Percentiles rank a stretch among this genome's conserved stretches.
Conservation (phyloP, 1,284 basidiomycete genomes). For the Stereum hirsutum region DNA sequence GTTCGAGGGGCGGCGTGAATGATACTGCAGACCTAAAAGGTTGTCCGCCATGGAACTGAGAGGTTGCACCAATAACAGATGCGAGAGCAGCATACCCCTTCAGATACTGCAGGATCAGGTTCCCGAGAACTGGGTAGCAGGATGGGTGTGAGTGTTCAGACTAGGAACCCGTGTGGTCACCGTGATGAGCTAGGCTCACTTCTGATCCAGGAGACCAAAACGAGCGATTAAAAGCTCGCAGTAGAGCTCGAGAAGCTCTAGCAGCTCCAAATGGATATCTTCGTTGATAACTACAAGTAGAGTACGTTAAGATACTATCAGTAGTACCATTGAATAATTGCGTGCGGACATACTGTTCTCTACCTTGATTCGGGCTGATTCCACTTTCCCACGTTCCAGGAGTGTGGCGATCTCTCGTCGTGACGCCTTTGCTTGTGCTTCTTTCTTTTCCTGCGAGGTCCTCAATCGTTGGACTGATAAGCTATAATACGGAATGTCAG, state of each 20-base stretch:
- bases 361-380: constrained; percentile 78
- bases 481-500: constrained; percentile 28
- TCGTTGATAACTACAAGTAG: constrained; percentile 67
- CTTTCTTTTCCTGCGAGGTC: constrained; percentile 89
- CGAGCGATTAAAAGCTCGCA: constrained; percentile 88
- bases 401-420: constrained; percentile 74
- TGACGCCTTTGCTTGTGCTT: constrained; percentile 81
- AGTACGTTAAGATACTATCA: constrained; percentile 4
- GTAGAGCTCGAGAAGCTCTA: constrained; percentile 92
- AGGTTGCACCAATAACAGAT: too few relatives aligned
- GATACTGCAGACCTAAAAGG: too few relatives aligned
- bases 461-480: constrained; percentile 87
- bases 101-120: constrained; percentile 75
- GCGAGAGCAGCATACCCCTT: too few relatives aligned
- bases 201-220: constrained; percentile 85
- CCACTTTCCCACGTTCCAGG: constrained; percentile 71
- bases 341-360: constrained; percentile 53
- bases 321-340: background rate
- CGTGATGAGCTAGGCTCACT: constrained; percentile 31
- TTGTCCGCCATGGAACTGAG: too few relatives aligned
- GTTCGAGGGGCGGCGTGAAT: constrained; percentile 89
- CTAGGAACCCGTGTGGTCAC: constrained; percentile 1
- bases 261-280: constrained; percentile 77
- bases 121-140: constrained; percentile 50
- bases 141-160: constrained; percentile 6